Conservation (phyloP, 345 rosid species). For the Murraya koenigii region DNA sequence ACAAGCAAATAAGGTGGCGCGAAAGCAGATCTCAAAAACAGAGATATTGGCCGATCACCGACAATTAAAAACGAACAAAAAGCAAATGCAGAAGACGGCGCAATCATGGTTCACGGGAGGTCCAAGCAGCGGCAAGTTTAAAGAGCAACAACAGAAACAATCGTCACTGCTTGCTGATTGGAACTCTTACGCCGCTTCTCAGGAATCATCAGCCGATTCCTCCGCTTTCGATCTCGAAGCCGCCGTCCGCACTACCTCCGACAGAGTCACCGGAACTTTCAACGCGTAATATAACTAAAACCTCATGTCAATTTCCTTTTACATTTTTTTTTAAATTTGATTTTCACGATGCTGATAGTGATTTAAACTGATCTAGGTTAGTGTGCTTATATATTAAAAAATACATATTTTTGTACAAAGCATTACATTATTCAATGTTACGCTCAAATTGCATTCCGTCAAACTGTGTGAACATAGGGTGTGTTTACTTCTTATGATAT, state of each 20-base stretch:
- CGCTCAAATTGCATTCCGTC: background rate
- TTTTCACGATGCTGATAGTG: background rate
- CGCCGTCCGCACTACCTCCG: slow-evolving; percentile 37
- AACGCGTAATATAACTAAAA: slow-evolving; percentile 13
- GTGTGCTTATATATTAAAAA: background rate
- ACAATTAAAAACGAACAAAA: background rate
- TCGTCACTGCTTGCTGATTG: slow-evolving; percentile 53
- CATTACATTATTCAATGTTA: background rate
- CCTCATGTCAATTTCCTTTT: background rate
- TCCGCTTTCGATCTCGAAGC: slow-evolving; percentile 50
- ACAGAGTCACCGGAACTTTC: slow-evolving; percentile 34
- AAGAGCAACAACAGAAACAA: slow-evolving; percentile 16
- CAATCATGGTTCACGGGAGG: slow-evolving; percentile 49
- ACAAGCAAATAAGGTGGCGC: slow-evolving; percentile 11
- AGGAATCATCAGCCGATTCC: slow-evolving; percentile 21
- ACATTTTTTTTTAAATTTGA: background rate
- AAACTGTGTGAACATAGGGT: background rate
- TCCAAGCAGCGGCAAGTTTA: slow-evolving; percentile 26
- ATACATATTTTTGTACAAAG: background rate
- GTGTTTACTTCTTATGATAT: too few relatives aligned
- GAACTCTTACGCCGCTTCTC: slow-evolving; percentile 55
- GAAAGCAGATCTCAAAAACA: slow-evolving; percentile 7
- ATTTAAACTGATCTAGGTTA: background rate
- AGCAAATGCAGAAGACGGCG: slow-evolving; percentile 47
- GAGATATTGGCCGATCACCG: background rate